Base-by-base conservation (phyloP, 2,329 filamentous ascomycete genomes). In the Aotearoamyces nothofagi region DNA sequence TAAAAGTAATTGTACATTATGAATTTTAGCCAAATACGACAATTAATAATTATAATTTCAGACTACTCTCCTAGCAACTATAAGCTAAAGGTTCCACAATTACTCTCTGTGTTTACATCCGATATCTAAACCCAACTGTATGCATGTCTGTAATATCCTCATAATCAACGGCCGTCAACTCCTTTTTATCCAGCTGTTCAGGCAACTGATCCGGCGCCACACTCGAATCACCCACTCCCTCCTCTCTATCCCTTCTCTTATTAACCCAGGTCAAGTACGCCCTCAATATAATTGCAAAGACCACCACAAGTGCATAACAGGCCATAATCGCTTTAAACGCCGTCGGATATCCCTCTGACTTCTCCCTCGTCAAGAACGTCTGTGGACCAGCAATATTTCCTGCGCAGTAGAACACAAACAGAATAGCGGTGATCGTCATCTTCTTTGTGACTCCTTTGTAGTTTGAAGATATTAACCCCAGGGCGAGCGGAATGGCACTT, bases 141-240 rank as follows among this genome's bases (percentile, higher is more conserved):
- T 69, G 58, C 61, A 65, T 70, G 40, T 75, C 69, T 2, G 69
- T 73, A 3, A 64, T 47, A 44, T 74, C 67, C 12, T 69, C 64
- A 32, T 67, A 64, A 33, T 64, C 61, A 30, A 58, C 54, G 0
- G 56, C 50, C 11, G 51, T 46, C 13, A 63, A 40, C 27, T 55
- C 51, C 0, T 57, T 44, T 16, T 48, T 48, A n/a, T 42, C 41
- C n/a, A 52, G 46, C n/a, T 43, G 46, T 22, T 48, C 47, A 2
- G 42, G 43, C n/a, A n/a, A n/a, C 4, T 50, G 40, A 17, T 49
- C 36, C 1, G 39, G 40, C 1, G 34, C 31, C 5, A 37, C 39
- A 43, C 36, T 15, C 46, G 51, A 52, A 5, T 47, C 61, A 22
- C 52, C 49, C 5, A 64, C 45, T 0, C 56, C 61, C 25, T 69